Conservation (phyloP, 2,329 filamentous ascomycete species). For the Botryotinia globosa region DNA sequence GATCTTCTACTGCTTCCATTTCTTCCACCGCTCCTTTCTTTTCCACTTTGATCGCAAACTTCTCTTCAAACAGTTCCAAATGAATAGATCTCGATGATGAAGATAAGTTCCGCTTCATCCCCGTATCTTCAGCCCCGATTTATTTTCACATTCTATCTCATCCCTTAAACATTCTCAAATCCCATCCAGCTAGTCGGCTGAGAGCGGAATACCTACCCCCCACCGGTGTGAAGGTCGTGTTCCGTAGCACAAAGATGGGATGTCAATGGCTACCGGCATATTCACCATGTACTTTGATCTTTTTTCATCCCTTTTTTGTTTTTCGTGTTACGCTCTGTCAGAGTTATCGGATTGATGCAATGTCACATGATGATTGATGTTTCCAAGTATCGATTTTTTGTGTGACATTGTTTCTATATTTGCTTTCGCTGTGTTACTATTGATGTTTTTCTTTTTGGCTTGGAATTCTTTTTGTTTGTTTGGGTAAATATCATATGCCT, state of each 20-base stretch:
- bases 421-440: neutral
- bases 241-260: neutral
- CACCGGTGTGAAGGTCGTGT: neutral
- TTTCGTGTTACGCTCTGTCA: neutral
- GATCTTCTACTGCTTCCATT: neutral
- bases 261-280: constrained; percentile 6
- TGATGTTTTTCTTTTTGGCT: neutral
- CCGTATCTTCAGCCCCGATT: neutral
- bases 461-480: neutral
- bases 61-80: neutral
- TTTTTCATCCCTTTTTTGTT: neutral
- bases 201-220: neutral
- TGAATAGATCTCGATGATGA: neutral
- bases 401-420: neutral
- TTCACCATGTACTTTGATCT: neutral
- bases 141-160: neutral
- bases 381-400: neutral
- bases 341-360: neutral
- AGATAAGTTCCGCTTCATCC: neutral
- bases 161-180: neutral
- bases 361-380: neutral
- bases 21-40: neutral
- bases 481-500: neutral
- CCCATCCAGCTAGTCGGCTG: neutral
- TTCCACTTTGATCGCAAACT: neutral